Base-by-base conservation (phyloP, 2,329 filamentous ascomycete species). In the Penicillium sclerotigenum region DNA sequence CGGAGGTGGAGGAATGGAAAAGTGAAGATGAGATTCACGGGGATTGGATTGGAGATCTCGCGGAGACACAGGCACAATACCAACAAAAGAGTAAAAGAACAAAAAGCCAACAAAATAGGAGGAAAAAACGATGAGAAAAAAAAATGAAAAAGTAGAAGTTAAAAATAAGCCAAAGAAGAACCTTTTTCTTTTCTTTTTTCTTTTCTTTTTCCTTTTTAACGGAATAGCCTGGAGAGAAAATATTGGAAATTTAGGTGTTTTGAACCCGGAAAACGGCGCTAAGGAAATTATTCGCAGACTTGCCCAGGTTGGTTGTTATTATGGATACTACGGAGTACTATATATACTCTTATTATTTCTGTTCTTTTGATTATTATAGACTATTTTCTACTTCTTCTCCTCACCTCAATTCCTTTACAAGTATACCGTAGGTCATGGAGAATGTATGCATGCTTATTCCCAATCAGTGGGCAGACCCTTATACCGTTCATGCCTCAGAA, bases 11-110 rank as follows among this genome's bases (percentile, higher is more conserved):
- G 38, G 46, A 50, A 40, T 36, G 33, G 40, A 40, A 54, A 54
- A 46, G 34, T 7, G 42, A 50, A 54, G 52, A 50, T 31, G 52
- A 54, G 52, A 48, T 54, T 42, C 49, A 54, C 52, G n/a, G 51
- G 51, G 51, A 24, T 36, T 54, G 20, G 51, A 29, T 36, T 49
- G 46, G 52, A 54, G 52, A 42, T 50, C 22, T 46, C 52, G 45
- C 36, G 29, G 45, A 43, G 34, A 54, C 41, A 49, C 36, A 43
- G n/a, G 22, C 11, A 26, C 42, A 47, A 36, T 26, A 29, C 38
- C 38, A 34, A 52, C 33, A 18, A 22, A 5, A 42, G 40, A 38
- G n/a, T 16, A 20, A 26, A 16, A 41, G 1, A 18, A 24, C 18
- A 14, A 4, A 42, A 36, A 31, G n/a, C 16, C 38, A 45, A 37